Base-by-base conservation (phyloP, 192 early-diverging fungal genomes). In the Coemansia guatemalensis region DNA sequence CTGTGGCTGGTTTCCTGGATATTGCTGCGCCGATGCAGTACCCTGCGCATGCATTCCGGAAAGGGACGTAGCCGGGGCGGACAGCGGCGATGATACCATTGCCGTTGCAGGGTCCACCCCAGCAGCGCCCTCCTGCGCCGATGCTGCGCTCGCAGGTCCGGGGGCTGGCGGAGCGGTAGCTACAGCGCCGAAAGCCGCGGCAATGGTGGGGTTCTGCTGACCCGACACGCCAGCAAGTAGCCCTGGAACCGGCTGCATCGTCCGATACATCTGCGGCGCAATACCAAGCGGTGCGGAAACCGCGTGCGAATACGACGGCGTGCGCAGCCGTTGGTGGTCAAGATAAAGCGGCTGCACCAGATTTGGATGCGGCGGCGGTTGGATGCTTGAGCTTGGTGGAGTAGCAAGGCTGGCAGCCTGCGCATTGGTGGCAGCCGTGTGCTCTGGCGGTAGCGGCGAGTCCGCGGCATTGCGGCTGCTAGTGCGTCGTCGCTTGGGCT, bases 261-360 rank as follows among this genome's bases (percentile, higher is more conserved):
- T 48, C 23, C 33, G 60, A 53, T 52, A 62, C 9, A 62, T 62
- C 7, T 50, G 49, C 32, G 57, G 20, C 9, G 57, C 23, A 17
- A 50, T 23, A 1, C 49, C 50, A 8, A 52, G 32, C 8, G 60
- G 8, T 20, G 48, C 47, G 5, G 49, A 17, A 24, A 50, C 35
- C 5, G 49, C 60, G 6, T 50, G 59, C 26, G 58, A 48, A 48
- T 59, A 59, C 18, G 58, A 59, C n/a, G 58, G 58, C 9, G 58
- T 59, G 21, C 58, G 60, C 32, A 62, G 48, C 29, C 50, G 60
- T 5, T 7, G 35, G 9, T 39, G 50, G 14, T 21, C 14, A 22
- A 52, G 48, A n/a, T 52, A 52, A 48, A 52, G 60, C 50, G 48
- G 24, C 60, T 49, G 60, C 30, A 39, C 35, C 35, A 39, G 35